Conservation (phyloP, 1,284 basidiomycete species). For the Ganoderma leucocontextum region DNA sequence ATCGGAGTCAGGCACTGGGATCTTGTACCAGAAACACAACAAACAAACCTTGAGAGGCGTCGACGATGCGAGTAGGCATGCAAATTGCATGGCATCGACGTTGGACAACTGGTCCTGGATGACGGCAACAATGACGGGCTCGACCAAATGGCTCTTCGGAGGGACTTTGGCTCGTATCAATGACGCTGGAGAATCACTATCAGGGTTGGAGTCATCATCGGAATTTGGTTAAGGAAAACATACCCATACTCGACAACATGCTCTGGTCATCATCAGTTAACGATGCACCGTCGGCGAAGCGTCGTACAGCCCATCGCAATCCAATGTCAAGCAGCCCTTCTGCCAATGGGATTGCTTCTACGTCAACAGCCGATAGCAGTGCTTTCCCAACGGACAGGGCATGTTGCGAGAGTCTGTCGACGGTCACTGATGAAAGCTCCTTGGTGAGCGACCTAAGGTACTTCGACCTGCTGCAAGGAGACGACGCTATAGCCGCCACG, state of each 20-base stretch:
- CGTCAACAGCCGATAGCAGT: slow-evolving; percentile 9
- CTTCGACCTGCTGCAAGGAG: slow-evolving; percentile 26
- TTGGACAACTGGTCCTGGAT: slow-evolving; percentile 67
- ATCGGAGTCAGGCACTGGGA: slow-evolving; percentile 19
- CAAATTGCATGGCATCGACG: slow-evolving; percentile 55
- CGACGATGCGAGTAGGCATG: slow-evolving; percentile 51
- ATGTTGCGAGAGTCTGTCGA: slow-evolving; percentile 27
- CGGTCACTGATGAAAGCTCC: slow-evolving; percentile 15
- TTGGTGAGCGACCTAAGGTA: slow-evolving; percentile 29
- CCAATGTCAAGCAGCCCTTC: slow-evolving; percentile 52
- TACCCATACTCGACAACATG: slow-evolving; percentile 11
- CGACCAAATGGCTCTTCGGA: slow-evolving; percentile 70
- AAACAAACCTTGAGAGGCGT: slow-evolving; percentile 68
- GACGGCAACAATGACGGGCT: slow-evolving; percentile 76
- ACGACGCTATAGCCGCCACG: slow-evolving; percentile 19
- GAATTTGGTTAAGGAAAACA: background rate
- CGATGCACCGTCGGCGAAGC: slow-evolving; percentile 45
- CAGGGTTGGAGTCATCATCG: background rate
- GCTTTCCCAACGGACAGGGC: slow-evolving; percentile 19
- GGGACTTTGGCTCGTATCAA: slow-evolving; percentile 13
- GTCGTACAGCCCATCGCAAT: slow-evolving; percentile 58
- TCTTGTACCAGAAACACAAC: background rate
- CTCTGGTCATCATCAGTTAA: slow-evolving; percentile 31
- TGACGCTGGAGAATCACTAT: slow-evolving; percentile 1
- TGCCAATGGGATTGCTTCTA: slow-evolving; percentile 32